Evolutionary conservation across 75 land plant genomes (phyloP).

Genomic region (Sequoia sempervirens): DNA sequence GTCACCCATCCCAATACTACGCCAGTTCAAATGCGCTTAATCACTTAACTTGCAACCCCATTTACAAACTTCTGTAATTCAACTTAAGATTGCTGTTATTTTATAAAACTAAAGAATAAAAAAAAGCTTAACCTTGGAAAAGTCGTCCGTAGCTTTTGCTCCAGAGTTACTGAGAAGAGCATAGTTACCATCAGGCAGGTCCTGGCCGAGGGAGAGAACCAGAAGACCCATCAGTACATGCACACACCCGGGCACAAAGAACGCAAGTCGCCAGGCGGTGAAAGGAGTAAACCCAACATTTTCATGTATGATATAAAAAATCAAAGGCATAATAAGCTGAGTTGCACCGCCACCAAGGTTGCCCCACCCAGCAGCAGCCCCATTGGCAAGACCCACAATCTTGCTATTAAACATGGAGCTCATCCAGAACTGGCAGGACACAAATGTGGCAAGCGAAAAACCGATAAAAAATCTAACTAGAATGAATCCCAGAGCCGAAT

Average conservation of each 20-base stretch:
- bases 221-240: slow-evolving; percentile 40
- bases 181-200: slow-evolving; percentile 65
- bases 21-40: no score
- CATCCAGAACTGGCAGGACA: slow-evolving; percentile 87
- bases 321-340: slow-evolving; percentile 63
- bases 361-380: slow-evolving; percentile 73
- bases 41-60: no score
- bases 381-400: slow-evolving; percentile 70
- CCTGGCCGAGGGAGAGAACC: slow-evolving; percentile 50
- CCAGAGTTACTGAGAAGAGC: slow-evolving; percentile 24
- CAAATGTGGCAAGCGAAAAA: slow-evolving; percentile 74
- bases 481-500: slow-evolving; percentile 44
- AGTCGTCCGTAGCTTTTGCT: slow-evolving; percentile 32
- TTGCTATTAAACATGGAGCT: slow-evolving; percentile 66
- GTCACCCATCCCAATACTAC: no score
- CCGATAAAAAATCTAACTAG: slow-evolving; percentile 70
- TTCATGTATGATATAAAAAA: slow-evolving; percentile 28
- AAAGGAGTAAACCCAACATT: slow-evolving; percentile 22
- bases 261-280: slow-evolving; percentile 75
- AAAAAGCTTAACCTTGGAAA: slow-evolving; percentile 25
- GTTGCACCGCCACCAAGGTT: slow-evolving; percentile 81
- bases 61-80: not conserved
- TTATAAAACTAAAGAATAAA: not conserved
- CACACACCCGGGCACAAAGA: slow-evolving; percentile 60
- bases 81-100: not conserved